Base-by-base conservation (phyloP, 768 basidiomycete genomes). In the Naematelia aurantialba region DNA sequence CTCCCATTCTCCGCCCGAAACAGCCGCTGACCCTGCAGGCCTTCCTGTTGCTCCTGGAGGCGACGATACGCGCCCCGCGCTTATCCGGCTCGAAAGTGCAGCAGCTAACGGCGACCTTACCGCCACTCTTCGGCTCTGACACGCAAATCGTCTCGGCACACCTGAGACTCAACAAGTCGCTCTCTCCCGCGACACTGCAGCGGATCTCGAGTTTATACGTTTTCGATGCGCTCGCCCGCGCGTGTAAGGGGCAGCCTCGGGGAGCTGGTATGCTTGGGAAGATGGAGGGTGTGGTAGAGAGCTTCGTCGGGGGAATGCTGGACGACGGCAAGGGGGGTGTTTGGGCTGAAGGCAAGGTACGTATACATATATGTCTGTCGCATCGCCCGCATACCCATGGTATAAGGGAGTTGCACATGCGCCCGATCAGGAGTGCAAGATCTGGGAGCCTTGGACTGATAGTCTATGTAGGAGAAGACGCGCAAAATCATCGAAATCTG, bases 401-500 rank as follows among this genome's bases (percentile, higher is more conserved):
- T 44, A n/a, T n/a, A n/a, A n/a, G n/a, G n/a, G n/a, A n/a, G n/a
- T n/a, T n/a, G n/a, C n/a, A n/a, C n/a, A n/a, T n/a, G n/a, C n/a
- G n/a, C n/a, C n/a, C n/a, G n/a, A n/a, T n/a, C n/a, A n/a, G n/a
- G n/a, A n/a, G n/a, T n/a, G n/a, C n/a, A n/a, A 26, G 19, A 4
- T 45, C 49, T n/a, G 57, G 26, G 25, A 50, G 49, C 25, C 19
- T 30, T 5, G 29, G 19, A 8, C 12, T 14, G 1, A 52, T 29
- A 26, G 13, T 42, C 22, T 13, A 11, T 48, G 78, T 82, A 97
- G 93, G 94, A 96, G 81, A 99, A 99, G 81, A 83, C 89, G 47
- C 87, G 88, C 82, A 98, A 98, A 79, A 86, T 99, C 72, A 85
- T 94, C 78, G 96, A 97, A 80, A 97, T 99, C 72, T 99, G 94